Evolutionary conservation across 345 rosid species (phyloP).

Genomic region (Eucalyptus cladocalyx): DNA sequence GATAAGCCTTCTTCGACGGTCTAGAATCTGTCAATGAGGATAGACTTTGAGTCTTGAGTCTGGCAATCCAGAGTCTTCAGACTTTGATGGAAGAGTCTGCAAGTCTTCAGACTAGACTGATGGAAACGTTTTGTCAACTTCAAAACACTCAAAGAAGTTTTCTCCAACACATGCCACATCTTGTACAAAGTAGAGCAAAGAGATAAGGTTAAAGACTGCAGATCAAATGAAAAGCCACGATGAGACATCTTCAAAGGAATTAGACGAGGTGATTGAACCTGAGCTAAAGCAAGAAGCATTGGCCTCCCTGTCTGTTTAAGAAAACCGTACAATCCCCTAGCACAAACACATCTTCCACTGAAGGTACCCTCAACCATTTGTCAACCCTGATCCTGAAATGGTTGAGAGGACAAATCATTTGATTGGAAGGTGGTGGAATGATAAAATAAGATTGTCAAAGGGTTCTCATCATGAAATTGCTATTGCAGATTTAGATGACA

Average conservation of each 20-base stretch:
- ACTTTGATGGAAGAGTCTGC: too few relatives aligned
- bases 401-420: background rate
- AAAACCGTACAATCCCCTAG: constrained; percentile 61
- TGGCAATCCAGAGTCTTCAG: too few relatives aligned
- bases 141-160: too few relatives aligned
- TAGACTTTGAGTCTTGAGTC: too few relatives aligned
- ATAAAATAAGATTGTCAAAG: background rate
- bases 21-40: too few relatives aligned
- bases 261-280: background rate
- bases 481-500: background rate
- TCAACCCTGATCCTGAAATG: constrained; percentile 42
- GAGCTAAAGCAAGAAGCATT: constrained; percentile 62
- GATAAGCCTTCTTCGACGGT: too few relatives aligned
- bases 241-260: background rate
- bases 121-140: too few relatives aligned
- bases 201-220: background rate
- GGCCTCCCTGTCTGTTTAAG: constrained; percentile 51
- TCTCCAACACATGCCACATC: too few relatives aligned
- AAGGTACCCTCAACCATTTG: constrained; percentile 44
- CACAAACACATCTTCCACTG: constrained; percentile 54
- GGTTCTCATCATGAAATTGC: background rate
- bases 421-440: background rate
- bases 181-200: background rate
- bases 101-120: too few relatives aligned
- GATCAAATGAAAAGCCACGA: background rate